phyloP scores from a whole-genome alignment of 2,329 filamentous ascomycete genomes.

The Emydomyces testavorans region DNA sequence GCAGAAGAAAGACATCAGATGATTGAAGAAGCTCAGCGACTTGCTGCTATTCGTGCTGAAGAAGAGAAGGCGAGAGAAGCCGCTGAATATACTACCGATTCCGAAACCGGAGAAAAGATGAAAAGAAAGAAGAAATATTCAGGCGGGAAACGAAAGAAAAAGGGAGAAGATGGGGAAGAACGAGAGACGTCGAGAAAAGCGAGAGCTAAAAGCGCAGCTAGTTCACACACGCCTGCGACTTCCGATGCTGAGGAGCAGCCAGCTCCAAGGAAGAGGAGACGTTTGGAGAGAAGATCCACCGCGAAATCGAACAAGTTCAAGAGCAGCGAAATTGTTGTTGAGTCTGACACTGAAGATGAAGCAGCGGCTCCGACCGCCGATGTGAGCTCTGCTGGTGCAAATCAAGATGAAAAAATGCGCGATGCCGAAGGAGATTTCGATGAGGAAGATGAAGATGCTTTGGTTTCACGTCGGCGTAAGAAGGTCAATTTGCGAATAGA shows the following conservation, averaged over 20 bases:
- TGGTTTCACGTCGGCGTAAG: slow-evolving; percentile 27
- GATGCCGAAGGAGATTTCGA: slow-evolving; percentile 27
- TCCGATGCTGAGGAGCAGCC: slow-evolving; percentile 19
- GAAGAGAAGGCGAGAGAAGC: slow-evolving; percentile 58
- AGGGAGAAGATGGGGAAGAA: slow-evolving; percentile 40
- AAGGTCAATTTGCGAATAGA: slow-evolving; percentile 26
- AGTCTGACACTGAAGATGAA: slow-evolving; percentile 53
- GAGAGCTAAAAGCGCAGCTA: slow-evolving; percentile 28
- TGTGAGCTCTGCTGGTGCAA: slow-evolving; percentile 15
- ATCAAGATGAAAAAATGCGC: slow-evolving; percentile 21
- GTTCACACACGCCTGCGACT: slow-evolving; percentile 16
- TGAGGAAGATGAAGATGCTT: slow-evolving; percentile 36
- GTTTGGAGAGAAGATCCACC: slow-evolving; percentile 44
- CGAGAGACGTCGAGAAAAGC: slow-evolving; percentile 20
- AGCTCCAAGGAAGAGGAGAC: slow-evolving; percentile 47
- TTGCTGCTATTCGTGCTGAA: slow-evolving; percentile 59
- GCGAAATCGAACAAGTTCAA: slow-evolving; percentile 58
- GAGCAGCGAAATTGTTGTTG: slow-evolving; percentile 70
- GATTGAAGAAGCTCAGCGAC: slow-evolving; percentile 58
- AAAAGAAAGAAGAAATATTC: slow-evolving; percentile 58
- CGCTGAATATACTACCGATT: slow-evolving; percentile 70
- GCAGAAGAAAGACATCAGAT: slow-evolving; percentile 77
- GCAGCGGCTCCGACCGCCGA: slow-evolving; percentile 13
- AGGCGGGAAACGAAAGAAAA: slow-evolving; percentile 51
- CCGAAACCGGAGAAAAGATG: slow-evolving; percentile 68